These are phyloP conservation scores for Parastagonospora nodorum DNA, from an alignment of 2,329 filamentous ascomycete genomes.

Conservation along the genomic window DNA sequence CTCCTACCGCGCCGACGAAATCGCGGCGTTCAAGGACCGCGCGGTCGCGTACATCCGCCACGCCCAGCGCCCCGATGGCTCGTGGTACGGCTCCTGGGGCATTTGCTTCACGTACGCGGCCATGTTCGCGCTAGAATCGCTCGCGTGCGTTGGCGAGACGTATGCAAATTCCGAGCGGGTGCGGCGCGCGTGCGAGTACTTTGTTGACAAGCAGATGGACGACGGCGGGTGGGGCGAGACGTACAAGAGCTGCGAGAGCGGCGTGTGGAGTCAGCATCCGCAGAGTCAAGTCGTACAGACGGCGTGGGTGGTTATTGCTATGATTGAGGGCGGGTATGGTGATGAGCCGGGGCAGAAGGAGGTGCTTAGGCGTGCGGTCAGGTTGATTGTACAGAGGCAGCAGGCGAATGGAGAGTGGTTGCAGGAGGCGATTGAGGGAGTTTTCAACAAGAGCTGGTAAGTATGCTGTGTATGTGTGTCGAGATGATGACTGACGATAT, in stretches of 20 bases:
- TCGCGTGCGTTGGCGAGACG: slow-evolving; percentile 80
- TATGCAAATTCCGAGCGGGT: slow-evolving; percentile 75
- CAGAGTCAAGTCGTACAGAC: slow-evolving; percentile 93
- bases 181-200: slow-evolving; percentile 79
- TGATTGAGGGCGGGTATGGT: slow-evolving; percentile 83
- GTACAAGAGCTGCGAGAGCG: slow-evolving; percentile 82
- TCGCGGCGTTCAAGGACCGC: slow-evolving; percentile 70
- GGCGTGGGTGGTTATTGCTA: slow-evolving; percentile 81
- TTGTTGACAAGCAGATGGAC: slow-evolving; percentile 79
- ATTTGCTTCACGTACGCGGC: slow-evolving; percentile 97
- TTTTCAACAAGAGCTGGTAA: slow-evolving; percentile 96
- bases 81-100: slow-evolving; percentile 97
- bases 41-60: slow-evolving; percentile 84
- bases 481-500: slow-evolving; percentile 9
- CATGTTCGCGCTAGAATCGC: slow-evolving; percentile 92
- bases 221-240: slow-evolving; percentile 98
- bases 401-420: slow-evolving; percentile 90
- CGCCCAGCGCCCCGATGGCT: slow-evolving; percentile 79
- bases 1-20: slow-evolving; percentile 76
- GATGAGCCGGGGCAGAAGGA: slow-evolving; percentile 71
- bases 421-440: slow-evolving; percentile 94
- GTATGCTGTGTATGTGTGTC: slow-evolving; percentile 41
- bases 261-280: slow-evolving; percentile 75
- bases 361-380: slow-evolving; percentile 74
- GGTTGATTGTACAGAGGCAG: slow-evolving; percentile 83